These are phyloP conservation scores for Raffaelea ambrosiae DNA, from an alignment of 2,329 filamentous ascomycete genomes.

Conservation along the genomic window DNA sequence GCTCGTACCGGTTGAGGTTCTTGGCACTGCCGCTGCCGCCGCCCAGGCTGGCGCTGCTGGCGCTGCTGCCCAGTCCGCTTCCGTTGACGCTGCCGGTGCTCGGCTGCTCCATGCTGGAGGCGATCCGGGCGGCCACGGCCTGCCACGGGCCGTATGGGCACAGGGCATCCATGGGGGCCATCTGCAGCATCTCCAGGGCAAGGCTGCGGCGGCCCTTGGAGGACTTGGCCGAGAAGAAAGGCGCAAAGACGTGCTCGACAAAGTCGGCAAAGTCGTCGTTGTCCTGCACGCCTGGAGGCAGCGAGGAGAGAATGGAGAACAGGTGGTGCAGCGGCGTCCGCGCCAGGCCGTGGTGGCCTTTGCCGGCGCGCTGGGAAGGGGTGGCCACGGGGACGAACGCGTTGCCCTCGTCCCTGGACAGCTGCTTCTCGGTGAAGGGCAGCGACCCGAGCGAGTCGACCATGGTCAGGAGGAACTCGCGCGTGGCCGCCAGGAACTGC, in stretches of 20 bases:
- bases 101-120: conserved; percentile 29
- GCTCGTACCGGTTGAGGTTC: no score
- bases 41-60: neutral
- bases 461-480: conserved; percentile 39
- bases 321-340: conserved; percentile 59
- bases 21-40: neutral
- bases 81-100: neutral
- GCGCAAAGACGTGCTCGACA: conserved; percentile 43
- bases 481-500: conserved; percentile 46
- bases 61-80: conserved; percentile 2
- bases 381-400: conserved; percentile 53
- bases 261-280: conserved; percentile 36
- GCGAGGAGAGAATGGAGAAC: conserved; percentile 48
- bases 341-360: conserved; percentile 34
- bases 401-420: conserved; percentile 42
- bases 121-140: conserved; percentile 38
- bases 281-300: conserved; percentile 38
- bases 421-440: conserved; percentile 54
- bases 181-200: conserved; percentile 41
- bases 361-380: conserved; percentile 53
- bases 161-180: conserved; percentile 34
- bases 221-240: conserved; percentile 47
- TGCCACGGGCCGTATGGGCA: conserved; percentile 43
- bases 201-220: conserved; percentile 35
- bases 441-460: conserved; percentile 45